Conservation (phyloP, 345 rosid species). For the Eucalyptus melliodora region DNA sequence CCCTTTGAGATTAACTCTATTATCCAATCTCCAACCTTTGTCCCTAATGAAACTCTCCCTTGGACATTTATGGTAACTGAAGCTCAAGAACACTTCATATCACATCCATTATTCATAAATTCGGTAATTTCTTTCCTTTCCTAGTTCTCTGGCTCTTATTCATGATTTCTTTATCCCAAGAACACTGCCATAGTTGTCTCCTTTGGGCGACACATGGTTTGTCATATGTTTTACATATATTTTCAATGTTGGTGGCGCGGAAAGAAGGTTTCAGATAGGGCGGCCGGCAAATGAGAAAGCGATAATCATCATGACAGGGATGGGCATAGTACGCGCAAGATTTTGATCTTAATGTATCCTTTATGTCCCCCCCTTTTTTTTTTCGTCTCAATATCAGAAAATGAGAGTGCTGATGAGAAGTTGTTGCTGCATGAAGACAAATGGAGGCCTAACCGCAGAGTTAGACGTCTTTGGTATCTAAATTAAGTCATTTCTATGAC, state of each 20-base stretch:
- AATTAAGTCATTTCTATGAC: too few relatives aligned
- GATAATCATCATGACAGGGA: slow-evolving; percentile 47
- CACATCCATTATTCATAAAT: not conserved
- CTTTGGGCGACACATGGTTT: not conserved
- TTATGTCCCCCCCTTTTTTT: not conserved
- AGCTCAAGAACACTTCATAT: not conserved
- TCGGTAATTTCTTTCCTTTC: not conserved
- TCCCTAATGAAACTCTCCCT: slow-evolving; percentile 19
- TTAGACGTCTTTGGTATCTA: not conserved
- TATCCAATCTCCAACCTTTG: slow-evolving; percentile 32
- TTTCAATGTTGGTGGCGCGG: not conserved
- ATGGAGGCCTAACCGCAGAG: slow-evolving; percentile 51
- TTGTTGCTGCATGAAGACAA: slow-evolving; percentile 15
- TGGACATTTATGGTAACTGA: slow-evolving; percentile 41
- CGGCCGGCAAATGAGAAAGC: slow-evolving; percentile 14
- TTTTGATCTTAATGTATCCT: not conserved
- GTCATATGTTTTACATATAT: not conserved
- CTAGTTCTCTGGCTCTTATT: not conserved
- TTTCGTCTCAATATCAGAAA: not conserved
- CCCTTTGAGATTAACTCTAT: slow-evolving; percentile 71
- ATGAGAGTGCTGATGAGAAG: not conserved
- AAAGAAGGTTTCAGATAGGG: slow-evolving; percentile 46
- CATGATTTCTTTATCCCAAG: not conserved
- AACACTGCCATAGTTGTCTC: not conserved
- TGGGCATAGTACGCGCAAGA: slow-evolving; percentile 36